Conservation (phyloP, 805 yeast species). For the Priceomyces melissophilus region DNA sequence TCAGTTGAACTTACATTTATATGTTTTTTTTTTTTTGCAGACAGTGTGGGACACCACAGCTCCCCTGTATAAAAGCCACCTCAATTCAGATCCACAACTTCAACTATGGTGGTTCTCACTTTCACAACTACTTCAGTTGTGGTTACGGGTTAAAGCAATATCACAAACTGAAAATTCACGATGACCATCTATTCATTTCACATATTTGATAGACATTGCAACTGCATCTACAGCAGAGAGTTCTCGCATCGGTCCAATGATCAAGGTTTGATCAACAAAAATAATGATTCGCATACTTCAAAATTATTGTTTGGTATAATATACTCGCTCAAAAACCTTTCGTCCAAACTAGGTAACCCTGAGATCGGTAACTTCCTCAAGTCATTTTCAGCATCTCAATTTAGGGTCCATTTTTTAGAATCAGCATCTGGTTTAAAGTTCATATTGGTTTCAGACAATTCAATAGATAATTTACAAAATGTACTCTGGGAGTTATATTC, state of each 20-base stretch:
- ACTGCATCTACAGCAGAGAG: conserved; percentile 79
- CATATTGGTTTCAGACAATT: conserved; percentile 66
- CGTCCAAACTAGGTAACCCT: conserved; percentile 47
- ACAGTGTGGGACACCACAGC: conserved; percentile 12
- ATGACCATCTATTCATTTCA: conserved; percentile 80
- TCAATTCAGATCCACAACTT: conserved; percentile 4
- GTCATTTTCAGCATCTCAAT: conserved; percentile 68
- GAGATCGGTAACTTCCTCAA: conserved; percentile 36
- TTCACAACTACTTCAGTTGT: conserved; percentile 1
- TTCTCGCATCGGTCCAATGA: conserved; percentile 23
- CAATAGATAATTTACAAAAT: conserved; percentile 50
- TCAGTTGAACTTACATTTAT: conserved; percentile 1
- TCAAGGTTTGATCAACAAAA: conserved; percentile 39
- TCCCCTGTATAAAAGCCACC: conserved; percentile 3
- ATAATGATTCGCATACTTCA: conserved; percentile 65
- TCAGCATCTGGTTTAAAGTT: conserved; percentile 77
- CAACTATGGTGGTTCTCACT: conserved; percentile 4
- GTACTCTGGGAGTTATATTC: conserved; percentile 59
- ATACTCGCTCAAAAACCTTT: conserved; percentile 73
- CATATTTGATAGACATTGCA: conserved; percentile 89
- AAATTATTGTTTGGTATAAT: conserved; percentile 83
- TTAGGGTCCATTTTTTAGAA: conserved; percentile 76
- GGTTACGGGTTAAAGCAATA: conserved; percentile 1
- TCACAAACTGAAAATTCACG: background rate
- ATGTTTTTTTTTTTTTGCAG: conserved; percentile 11